phyloP scores from a whole-genome alignment of 1,284 basidiomycete species.

The Leccinum pallidistipes region DNA sequence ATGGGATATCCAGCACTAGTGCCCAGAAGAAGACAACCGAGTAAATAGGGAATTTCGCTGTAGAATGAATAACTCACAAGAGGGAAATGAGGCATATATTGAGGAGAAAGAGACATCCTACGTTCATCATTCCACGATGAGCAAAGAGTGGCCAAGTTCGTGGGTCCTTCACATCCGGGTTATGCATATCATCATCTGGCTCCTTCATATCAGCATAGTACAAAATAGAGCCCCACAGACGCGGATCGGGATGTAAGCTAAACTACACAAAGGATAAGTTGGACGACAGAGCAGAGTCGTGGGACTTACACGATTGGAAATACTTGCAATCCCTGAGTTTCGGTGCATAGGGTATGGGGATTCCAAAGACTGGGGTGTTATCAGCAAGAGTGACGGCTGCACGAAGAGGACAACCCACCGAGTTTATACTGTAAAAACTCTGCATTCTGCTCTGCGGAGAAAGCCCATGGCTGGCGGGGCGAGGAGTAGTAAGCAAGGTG shows the following conservation, averaged over 20 bases:
- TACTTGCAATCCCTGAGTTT: conserved; percentile 13
- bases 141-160: conserved; percentile 33
- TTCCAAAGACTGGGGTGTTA: conserved; percentile 21
- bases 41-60: not conserved
- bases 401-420: conserved; percentile 18
- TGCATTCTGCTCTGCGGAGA: conserved; percentile 24
- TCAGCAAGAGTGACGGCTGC: not conserved
- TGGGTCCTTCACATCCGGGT: conserved; percentile 42
- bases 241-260: conserved; percentile 52
- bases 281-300: not conserved
- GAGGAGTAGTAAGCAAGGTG: conserved; percentile 15
- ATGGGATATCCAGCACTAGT: conserved; percentile 56
- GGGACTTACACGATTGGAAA: conserved; percentile 27
- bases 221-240: conserved; percentile 52
- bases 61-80: conserved; percentile 43
- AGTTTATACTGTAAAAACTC: conserved; percentile 29
- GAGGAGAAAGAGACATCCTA: conserved; percentile 63
- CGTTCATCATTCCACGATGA: conserved; percentile 56
- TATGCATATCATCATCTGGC: conserved; percentile 56
- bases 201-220: conserved; percentile 46
- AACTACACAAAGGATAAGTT: conserved; percentile 38
- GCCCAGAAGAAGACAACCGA: not conserved
- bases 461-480: conserved; percentile 4
- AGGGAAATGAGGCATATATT: conserved; percentile 47
- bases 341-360: conserved; percentile 31